These are phyloP conservation scores for Phytophthora cactorum DNA, from an alignment of 352 stramenopile genomes.

Conservation along the genomic window DNA sequence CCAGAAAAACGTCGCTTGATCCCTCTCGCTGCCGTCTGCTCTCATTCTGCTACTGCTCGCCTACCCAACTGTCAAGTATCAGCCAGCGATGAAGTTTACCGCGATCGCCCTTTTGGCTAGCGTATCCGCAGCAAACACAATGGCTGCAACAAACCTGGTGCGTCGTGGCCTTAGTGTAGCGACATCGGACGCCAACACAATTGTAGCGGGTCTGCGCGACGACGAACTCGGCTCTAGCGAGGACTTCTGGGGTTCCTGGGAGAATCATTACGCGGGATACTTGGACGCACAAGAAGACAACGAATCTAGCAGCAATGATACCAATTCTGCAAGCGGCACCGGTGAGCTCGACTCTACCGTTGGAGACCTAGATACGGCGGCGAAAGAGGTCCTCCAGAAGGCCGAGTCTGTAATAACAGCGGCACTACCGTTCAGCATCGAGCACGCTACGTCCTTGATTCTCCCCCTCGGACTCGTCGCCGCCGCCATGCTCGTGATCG, in stretches of 20 bases:
- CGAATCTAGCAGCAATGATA: neutral
- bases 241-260: slow-evolving; percentile 25
- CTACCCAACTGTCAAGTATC: slow-evolving; percentile 15
- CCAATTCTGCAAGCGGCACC: slow-evolving; percentile 4
- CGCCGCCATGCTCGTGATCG: slow-evolving; percentile 23
- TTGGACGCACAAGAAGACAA: slow-evolving; percentile 1
- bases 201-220: slow-evolving; percentile 14
- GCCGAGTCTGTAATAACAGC: slow-evolving; percentile 22
- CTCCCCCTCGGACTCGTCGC: slow-evolving; percentile 14
- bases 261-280: slow-evolving; percentile 10
- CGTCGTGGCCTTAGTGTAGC: slow-evolving; percentile 17
- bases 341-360: slow-evolving; percentile 1
- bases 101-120: slow-evolving; percentile 5
- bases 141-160: neutral
- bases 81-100: slow-evolving; percentile 20
- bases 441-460: slow-evolving; percentile 12
- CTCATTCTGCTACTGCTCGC: slow-evolving; percentile 18
- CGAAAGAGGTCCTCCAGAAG: slow-evolving; percentile 10
- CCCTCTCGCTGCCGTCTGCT: slow-evolving; percentile 17
- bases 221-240: slow-evolving; percentile 25
- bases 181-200: slow-evolving; percentile 5
- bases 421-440: slow-evolving; percentile 20
- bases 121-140: neutral
- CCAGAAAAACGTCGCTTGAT: slow-evolving; percentile 26
- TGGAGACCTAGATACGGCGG: slow-evolving; percentile 10